Conservation (phyloP, 805 yeast species). For the Priceomyces medius region DNA sequence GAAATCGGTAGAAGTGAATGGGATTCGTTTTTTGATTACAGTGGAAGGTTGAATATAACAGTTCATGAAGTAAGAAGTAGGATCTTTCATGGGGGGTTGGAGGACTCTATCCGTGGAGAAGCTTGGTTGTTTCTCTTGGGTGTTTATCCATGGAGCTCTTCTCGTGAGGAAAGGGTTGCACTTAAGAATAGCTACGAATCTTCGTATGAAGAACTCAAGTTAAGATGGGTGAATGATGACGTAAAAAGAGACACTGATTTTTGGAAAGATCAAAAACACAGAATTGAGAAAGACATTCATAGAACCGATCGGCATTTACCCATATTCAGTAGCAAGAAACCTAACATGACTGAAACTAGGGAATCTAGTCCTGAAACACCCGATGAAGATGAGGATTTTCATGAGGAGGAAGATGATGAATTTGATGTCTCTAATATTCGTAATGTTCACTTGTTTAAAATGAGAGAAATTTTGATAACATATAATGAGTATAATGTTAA, state of each 20-base stretch:
- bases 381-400: conserved; percentile 24
- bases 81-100: conserved; percentile 88
- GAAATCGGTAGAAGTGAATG: conserved; percentile 74
- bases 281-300: conserved; percentile 91
- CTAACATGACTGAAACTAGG: conserved; percentile 7
- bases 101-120: conserved; percentile 54
- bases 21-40: conserved; percentile 76
- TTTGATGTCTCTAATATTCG: conserved; percentile 62
- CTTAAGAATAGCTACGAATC: conserved; percentile 54
- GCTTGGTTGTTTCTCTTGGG: conserved; percentile 87
- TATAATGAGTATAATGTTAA: conserved; percentile 81
- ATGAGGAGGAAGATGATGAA: conserved; percentile 40
- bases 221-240: conserved; percentile 63
- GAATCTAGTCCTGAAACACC: conserved; percentile 36
- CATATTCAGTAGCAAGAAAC: conserved; percentile 50
- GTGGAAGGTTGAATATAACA: conserved; percentile 74
- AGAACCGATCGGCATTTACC: conserved; percentile 82
- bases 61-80: conserved; percentile 75
- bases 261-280: conserved; percentile 85
- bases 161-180: conserved; percentile 62
- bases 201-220: conserved; percentile 63
- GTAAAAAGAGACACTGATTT: conserved; percentile 54
- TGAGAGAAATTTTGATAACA: conserved; percentile 79
- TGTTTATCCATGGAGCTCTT: conserved; percentile 87
- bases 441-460: conserved; percentile 69